A percentile compares a stretch with the other conserved stretches of the same genome.
Evolutionary conservation across 805 yeast genomes (phyloP).

Genomic region (Maudiozyma pseudohumilis): DNA sequence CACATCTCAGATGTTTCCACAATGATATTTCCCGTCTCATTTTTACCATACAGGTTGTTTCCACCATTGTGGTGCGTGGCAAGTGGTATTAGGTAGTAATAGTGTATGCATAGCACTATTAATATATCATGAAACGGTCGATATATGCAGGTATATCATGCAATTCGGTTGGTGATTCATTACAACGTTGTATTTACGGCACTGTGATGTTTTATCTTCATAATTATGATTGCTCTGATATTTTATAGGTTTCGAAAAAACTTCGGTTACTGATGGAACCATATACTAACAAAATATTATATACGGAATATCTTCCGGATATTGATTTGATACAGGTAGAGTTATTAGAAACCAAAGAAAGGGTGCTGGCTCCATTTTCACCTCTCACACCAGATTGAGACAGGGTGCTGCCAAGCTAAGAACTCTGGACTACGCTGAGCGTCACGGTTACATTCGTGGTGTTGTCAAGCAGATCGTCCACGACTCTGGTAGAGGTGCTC

Average conservation of each 20-base stretch:
- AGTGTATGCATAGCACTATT: too few species aligned
- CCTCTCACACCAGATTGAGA: constrained; percentile 99
- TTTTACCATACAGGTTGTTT: too few species aligned
- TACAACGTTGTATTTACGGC: too few species aligned
- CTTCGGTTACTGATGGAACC: constrained; percentile 9
- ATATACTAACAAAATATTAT: constrained; percentile 4
- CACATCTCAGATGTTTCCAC: too few species aligned
- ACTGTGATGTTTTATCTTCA: background rate
- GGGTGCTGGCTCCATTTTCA: constrained; percentile 99
- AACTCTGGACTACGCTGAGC: constrained; percentile 98
- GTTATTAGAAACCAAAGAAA: constrained; percentile 99
- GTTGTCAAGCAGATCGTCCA: constrained; percentile 96
- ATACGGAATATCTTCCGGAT: background rate
- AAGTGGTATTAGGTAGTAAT: too few species aligned
- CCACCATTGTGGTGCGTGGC: too few species aligned
- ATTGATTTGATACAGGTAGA: constrained; percentile 57
- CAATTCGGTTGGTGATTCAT: too few species aligned
- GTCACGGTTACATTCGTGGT: constrained; percentile 99
- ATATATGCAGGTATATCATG: too few species aligned
- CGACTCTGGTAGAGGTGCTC: constrained; percentile 99
- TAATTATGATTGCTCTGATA: constrained; percentile 5
- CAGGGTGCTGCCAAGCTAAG: constrained; percentile 99
- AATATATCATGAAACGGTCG: too few species aligned
- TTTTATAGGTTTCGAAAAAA: constrained; percentile 8
- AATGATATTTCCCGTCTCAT: too few species aligned